Evolutionary conservation across 83 land plant genomes (phyloP).

Genomic region (Diphasiastrum complanatum): DNA sequence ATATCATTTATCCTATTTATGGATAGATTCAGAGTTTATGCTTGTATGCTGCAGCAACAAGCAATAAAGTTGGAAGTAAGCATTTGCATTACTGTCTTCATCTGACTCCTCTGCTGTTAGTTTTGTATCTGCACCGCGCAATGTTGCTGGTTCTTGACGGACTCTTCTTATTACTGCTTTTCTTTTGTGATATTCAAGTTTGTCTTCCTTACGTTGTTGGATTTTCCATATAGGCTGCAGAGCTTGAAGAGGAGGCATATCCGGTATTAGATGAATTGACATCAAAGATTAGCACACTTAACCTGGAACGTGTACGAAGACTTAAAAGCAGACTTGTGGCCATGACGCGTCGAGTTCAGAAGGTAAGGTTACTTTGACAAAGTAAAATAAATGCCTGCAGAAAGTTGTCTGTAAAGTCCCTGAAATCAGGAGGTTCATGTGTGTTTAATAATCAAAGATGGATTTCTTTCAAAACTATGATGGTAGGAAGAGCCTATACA

Average conservation of each 20-base stretch:
- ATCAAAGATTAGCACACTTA: constrained; percentile 75
- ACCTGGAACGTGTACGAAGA: constrained; percentile 79
- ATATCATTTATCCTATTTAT: too few relatives aligned
- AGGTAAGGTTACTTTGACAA: constrained; percentile 43
- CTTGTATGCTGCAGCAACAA: too few relatives aligned
- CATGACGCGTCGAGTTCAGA: constrained; percentile 81
- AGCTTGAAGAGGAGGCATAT: constrained; percentile 87
- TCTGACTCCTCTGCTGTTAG: too few relatives aligned
- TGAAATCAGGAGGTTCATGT: background rate
- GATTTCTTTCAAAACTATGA: background rate
- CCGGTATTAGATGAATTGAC: constrained; percentile 89
- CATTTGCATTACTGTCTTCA: too few relatives aligned
- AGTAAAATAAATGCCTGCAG: too few relatives aligned
- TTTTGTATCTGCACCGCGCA: too few relatives aligned
- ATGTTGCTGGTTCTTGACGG: background rate
- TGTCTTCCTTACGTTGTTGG: background rate
- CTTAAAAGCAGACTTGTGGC: constrained; percentile 89
- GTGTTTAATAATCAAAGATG: background rate
- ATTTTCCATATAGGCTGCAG: constrained; percentile 51
- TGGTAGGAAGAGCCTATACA: background rate
- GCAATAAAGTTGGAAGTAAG: too few relatives aligned
- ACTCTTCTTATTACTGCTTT: background rate
- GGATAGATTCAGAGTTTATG: too few relatives aligned
- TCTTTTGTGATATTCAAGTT: background rate
- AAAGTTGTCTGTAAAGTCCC: background rate